Evolutionary conservation across 2,329 filamentous ascomycete genomes (phyloP).

Genomic region (Coniella vitis): DNA sequence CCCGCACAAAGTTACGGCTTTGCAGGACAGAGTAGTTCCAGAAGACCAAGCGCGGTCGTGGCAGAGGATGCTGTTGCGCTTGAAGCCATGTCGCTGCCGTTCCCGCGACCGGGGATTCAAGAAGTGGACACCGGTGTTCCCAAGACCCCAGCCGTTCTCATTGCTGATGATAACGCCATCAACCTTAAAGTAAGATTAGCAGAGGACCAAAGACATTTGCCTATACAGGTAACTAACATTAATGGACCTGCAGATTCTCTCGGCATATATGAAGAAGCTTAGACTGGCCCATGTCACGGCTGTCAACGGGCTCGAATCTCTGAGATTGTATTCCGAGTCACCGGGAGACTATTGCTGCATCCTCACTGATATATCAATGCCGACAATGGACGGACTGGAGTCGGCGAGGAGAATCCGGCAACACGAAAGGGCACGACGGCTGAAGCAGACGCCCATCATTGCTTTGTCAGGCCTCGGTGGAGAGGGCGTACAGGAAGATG

Average conservation of each 20-base stretch:
- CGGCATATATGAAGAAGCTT: constrained; percentile 29
- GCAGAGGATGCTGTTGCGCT: neutral
- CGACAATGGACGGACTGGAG: constrained; percentile 47
- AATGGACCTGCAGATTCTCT: constrained; percentile 20
- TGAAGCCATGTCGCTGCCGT: constrained; percentile 1
- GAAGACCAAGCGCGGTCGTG: neutral
- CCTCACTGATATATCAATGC: constrained; percentile 50
- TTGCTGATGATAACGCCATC: constrained; percentile 36
- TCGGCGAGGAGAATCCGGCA: constrained; percentile 43
- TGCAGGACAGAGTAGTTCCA: neutral
- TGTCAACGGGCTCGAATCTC: constrained; percentile 28
- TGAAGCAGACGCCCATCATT: constrained; percentile 39
- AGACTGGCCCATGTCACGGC: constrained; percentile 25
- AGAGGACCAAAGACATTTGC: too few relatives aligned
- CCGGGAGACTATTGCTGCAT: constrained; percentile 24
- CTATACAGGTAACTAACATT: neutral
- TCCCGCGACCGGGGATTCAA: neutral
- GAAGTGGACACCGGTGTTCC: neutral
- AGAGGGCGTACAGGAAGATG: constrained; percentile 43
- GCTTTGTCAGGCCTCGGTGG: constrained; percentile 48
- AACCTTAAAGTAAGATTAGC: constrained; percentile 24
- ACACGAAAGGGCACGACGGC: constrained; percentile 36
- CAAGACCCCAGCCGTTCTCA: constrained; percentile 21
- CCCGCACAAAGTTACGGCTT: neutral
- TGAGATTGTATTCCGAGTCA: constrained; percentile 23